Conservation (phyloP, 139 green algal species). For the Eudorina sp. region DNA sequence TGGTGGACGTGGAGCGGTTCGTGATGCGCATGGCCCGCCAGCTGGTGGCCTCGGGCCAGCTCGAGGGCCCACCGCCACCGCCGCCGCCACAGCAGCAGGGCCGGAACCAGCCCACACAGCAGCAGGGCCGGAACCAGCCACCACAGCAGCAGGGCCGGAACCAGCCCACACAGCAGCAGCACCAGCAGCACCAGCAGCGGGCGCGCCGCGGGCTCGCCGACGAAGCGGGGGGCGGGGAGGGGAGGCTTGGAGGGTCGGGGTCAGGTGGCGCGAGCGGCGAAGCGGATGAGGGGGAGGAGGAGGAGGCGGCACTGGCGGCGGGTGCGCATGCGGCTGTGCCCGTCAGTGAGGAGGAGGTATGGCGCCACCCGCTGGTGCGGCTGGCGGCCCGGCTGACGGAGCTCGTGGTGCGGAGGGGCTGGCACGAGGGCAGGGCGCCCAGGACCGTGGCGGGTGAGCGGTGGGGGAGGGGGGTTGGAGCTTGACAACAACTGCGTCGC, state of each 20-base stretch:
- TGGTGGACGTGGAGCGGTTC: conserved; percentile 29
- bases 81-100: not conserved
- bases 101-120: no score
- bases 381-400: not conserved
- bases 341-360: not conserved
- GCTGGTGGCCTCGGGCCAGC: not conserved
- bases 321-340: not conserved
- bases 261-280: no score
- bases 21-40: conserved; percentile 13
- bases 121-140: no score
- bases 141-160: not conserved
- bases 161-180: no score
- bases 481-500: no score
- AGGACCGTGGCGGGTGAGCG: conserved; percentile 30
- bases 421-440: conserved; percentile 35
- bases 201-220: not conserved
- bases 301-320: no score
- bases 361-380: not conserved
- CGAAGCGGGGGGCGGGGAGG: no score
- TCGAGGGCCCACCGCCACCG: not conserved
- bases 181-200: not conserved
- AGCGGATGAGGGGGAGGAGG: no score
- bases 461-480: no score
- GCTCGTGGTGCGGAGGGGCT: conserved; percentile 34
- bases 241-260: no score